These are phyloP conservation scores for Ogataea glucozyma DNA, from an alignment of 805 yeast genomes.

Conservation along the genomic window DNA sequence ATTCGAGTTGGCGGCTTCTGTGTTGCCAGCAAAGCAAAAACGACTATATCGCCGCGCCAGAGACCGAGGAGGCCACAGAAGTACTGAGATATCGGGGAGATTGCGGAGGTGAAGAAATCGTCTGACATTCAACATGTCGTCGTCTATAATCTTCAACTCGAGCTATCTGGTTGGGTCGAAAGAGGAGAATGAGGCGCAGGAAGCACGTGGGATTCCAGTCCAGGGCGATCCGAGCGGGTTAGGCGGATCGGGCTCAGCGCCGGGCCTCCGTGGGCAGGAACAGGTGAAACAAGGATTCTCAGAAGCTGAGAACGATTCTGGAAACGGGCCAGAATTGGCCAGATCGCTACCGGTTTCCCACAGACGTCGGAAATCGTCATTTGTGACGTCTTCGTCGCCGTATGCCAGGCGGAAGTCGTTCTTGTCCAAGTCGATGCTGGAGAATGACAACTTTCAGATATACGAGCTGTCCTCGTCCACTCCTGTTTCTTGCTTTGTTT, in stretches of 20 bases:
- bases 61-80: background rate
- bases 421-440: conserved; percentile 56
- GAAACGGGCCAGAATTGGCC: background rate
- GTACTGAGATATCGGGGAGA: conserved; percentile 6
- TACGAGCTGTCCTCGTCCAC: conserved; percentile 44
- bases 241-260: too few relatives aligned
- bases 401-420: conserved; percentile 58
- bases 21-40: too few relatives aligned
- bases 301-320: background rate
- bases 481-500: conserved; percentile 12
- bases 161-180: conserved; percentile 7
- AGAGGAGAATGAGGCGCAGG: background rate
- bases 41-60: too few relatives aligned
- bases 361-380: conserved; percentile 32
- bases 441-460: conserved; percentile 53
- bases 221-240: too few relatives aligned
- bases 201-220: too few relatives aligned
- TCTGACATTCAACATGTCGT: conserved; percentile 13
- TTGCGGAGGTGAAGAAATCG: conserved; percentile 6
- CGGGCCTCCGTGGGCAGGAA: background rate
- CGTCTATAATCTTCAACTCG: conserved; percentile 17
- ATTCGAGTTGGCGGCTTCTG: too few relatives aligned
- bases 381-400: conserved; percentile 46
- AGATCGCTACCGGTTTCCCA: conserved; percentile 3
- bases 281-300: background rate